phyloP scores from a whole-genome alignment of 257 asterid genomes.

The Ilex aquifolium region DNA sequence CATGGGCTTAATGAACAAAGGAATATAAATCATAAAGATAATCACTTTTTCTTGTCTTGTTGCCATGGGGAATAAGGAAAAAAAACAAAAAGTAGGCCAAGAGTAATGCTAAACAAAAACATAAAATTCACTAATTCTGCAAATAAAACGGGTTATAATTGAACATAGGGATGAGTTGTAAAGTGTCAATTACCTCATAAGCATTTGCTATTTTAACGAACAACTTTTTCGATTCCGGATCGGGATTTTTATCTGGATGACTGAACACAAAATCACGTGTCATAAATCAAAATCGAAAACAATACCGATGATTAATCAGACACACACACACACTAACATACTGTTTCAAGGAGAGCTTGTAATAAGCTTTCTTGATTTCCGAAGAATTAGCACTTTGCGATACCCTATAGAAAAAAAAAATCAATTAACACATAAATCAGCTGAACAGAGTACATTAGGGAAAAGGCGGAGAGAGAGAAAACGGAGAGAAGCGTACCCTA shows the following conservation, averaged over 20 bases:
- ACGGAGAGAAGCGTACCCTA: conserved; percentile 42
- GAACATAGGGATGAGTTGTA: too few species aligned
- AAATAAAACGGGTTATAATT: too few species aligned
- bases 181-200: conserved; percentile 54
- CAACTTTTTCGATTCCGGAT: conserved; percentile 72
- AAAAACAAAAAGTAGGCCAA: too few species aligned
- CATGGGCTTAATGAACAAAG: too few species aligned
- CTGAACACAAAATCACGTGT: conserved; percentile 20
- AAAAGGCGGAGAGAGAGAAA: neutral
- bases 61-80: too few species aligned
- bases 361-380: conserved; percentile 43
- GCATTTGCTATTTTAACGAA: conserved; percentile 92
- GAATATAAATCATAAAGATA: too few species aligned
- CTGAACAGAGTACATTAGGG: conserved; percentile 2
- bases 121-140: too few species aligned
- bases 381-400: conserved; percentile 38
- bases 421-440: neutral
- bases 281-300: neutral
- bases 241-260: conserved; percentile 94
- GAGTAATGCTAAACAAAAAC: too few species aligned
- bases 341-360: conserved; percentile 77
- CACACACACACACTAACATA: conserved; percentile 15
- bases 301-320: neutral
- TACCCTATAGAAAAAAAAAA: conserved; percentile 30
- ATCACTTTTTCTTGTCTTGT: too few species aligned